Percentiles rank a stretch among this genome's conserved stretches.
These are phyloP conservation scores for Zymoseptoria pseudotritici DNA, from an alignment of 2,329 filamentous ascomycete genomes.

Conservation along the genomic window DNA sequence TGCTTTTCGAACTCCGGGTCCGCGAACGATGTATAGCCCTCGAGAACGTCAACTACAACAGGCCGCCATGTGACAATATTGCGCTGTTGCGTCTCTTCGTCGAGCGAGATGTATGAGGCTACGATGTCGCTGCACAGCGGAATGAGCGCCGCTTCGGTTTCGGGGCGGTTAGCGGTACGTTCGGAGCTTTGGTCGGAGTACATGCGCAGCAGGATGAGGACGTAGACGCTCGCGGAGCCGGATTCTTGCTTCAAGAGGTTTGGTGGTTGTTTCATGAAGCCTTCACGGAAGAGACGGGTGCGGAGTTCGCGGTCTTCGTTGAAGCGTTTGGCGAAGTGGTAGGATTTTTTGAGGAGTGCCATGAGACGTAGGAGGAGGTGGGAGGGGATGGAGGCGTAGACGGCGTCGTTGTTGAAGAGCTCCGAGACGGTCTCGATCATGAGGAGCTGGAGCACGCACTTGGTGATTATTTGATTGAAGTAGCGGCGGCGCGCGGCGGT, in stretches of 20 bases:
- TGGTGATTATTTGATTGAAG: conserved; percentile 99
- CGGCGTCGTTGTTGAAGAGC: conserved; percentile 92
- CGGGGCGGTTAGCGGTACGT: conserved; percentile 66
- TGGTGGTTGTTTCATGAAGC: conserved; percentile 98
- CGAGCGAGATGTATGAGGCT: conserved; percentile 71
- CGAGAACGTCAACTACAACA: conserved; percentile 92
- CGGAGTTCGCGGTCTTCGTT: conserved; percentile 95
- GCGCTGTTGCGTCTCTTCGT: conserved; percentile 92
- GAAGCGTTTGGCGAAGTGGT: conserved; percentile 93
- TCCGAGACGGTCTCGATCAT: conserved; percentile 99
- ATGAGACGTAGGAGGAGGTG: conserved; percentile 84
- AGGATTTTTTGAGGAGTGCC: conserved; percentile 89
- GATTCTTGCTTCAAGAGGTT: conserved; percentile 96
- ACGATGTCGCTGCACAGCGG: conserved; percentile 95
- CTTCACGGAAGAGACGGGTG: conserved; percentile 90
- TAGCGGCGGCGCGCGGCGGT: conserved; percentile 88
- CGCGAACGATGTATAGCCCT: conserved; percentile 83
- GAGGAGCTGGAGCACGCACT: conserved; percentile 90
- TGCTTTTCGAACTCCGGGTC: conserved; percentile 71
- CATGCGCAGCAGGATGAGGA: conserved; percentile 94
- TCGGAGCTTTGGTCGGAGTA: conserved; percentile 84
- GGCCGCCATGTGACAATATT: conserved; percentile 97
- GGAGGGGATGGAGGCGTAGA: conserved; percentile 89
- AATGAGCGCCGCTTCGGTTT: conserved; percentile 86
- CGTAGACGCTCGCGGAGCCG: conserved; percentile 87